Evolutionary conservation across 805 yeast species (phyloP), one percentile per base, ranked within the genome.

Genomic region (Starmerella sp.): DNA sequence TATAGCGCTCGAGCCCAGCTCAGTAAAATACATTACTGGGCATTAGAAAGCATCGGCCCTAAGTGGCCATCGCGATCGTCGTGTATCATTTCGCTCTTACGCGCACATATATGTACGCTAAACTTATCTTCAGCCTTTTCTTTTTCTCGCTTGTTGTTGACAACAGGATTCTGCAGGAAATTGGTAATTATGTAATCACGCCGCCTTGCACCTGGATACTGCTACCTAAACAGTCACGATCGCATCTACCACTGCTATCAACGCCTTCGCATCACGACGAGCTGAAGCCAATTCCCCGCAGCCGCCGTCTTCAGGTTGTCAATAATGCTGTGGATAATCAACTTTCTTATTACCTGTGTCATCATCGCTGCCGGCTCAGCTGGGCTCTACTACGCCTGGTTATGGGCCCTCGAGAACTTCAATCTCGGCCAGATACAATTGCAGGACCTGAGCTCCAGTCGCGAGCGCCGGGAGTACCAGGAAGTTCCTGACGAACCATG

Each of bases 371-470:
- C 42, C 5, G 58, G 57, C 37, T 53, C 60, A 4, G 45, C 35
- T 4, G 58, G 52, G 6, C 54, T 61, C 6, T 61, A 57, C 49
- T 42, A 48, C 15, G 59, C 59, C 3, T 61, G 60, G 57, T 57
- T 47, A 11, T 59, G 63, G 62, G 63, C 63, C 13, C 49, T 58
- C 1, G 62, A 59, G 58, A 61, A 61, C 46, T 61, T 61, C 55
- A 59, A 57, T 34, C 49, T 61, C 6, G 63, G 63, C 35, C 58
- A 59, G 37, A 61, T 61, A 47, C 63, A 61, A 53, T 56, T 61
- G 31, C 61, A 59, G 34, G 63, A 61, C 36, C 50, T 61, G 14
- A 43, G 53, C 38, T 39, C 13, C 38, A 32, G 30, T 31, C 51
- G 51, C 34, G 43, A 48, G 43, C 51, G 59, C 32, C 53, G 61